Base-by-base conservation (phyloP, 2,329 filamentous ascomycete species). In the Kalaharituber pfeilii region DNA sequence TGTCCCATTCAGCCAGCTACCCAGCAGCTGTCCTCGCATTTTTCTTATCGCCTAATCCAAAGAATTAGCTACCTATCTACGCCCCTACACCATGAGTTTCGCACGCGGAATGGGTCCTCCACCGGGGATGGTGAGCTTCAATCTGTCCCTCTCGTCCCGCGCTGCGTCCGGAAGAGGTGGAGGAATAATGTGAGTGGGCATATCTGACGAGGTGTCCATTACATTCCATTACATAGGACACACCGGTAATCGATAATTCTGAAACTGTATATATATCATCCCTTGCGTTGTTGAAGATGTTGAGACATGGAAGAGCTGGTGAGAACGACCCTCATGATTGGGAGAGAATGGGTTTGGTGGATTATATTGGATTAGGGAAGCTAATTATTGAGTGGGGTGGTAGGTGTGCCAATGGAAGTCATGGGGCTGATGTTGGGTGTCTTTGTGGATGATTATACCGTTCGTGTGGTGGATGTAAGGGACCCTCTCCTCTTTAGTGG, bases 261-360 rank as follows among this genome's bases (percentile, higher is more conserved):
- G 91, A 98, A 74, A 98, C 91, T 29, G 91, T 98, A 63, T 94
- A 98, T 73, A 98, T 98, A 65, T 98, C 91, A 52, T 98, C 91
- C 50, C 80, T 98, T 58, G 91, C 91, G 52, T 77, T 98, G 52
- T 76, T 98, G 65, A 98, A 98, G 78, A 98, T 98, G 91, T 77
- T 98, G 70, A 82, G 91, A 68, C 91, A 98, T 71, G 91, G 91
- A 61, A 84, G 91, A 62, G 91, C 91, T 39, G 91, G 62, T 64
- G 57, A 13, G 59, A n/a, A n/a, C n/a, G n/a, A n/a, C n/a, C n/a
- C n/a, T n/a, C n/a, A n/a, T n/a, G n/a, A n/a, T n/a, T n/a, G n/a
- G n/a, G n/a, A n/a, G n/a, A n/a, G n/a, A n/a, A n/a, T 50, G 28
- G 11, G 27, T 36, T 47, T 52, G 27, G 28, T n/a, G n/a, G n/a